Conservation (phyloP, 352 stramenopile species). For the Pythium monospermum region DNA sequence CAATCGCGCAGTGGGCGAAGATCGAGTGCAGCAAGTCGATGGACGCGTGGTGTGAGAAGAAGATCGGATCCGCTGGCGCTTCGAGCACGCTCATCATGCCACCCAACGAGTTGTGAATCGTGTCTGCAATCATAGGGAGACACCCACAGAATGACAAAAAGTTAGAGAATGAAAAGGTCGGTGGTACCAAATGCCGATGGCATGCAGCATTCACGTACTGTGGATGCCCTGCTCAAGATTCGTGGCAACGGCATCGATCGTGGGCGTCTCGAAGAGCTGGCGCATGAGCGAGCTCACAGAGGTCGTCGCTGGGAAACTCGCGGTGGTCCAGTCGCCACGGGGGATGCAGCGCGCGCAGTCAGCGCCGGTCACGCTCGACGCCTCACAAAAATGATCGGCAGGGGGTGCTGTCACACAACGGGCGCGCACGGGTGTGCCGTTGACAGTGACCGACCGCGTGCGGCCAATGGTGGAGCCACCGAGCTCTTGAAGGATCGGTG, state of each 20-base stretch:
- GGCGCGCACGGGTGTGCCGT: constrained; percentile 55
- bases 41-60: constrained; percentile 83
- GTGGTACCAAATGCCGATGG: not conserved
- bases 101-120: constrained; percentile 65
- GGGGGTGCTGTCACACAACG: constrained; percentile 45
- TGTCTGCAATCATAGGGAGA: constrained; percentile 41
- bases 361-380: constrained; percentile 29
- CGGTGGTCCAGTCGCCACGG: constrained; percentile 51
- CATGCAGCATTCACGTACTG: constrained; percentile 39
- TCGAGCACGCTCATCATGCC: constrained; percentile 71
- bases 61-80: constrained; percentile 78
- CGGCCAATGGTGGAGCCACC: constrained; percentile 45
- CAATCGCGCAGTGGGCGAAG: constrained; percentile 77
- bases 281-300: constrained; percentile 70
- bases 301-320: constrained; percentile 57
- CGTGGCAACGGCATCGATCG: constrained; percentile 52
- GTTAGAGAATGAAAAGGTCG: not conserved
- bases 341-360: constrained; percentile 63
- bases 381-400: constrained; percentile 76
- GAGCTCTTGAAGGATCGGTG: constrained; percentile 61
- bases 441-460: constrained; percentile 46
- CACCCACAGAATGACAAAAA: not conserved
- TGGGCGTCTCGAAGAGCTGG: constrained; percentile 63
- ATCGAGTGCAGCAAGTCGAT: constrained; percentile 83
- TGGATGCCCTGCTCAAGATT: constrained; percentile 76